phyloP scores from a whole-genome alignment of 495 filamentous ascomycete species.

The Polyplosphaeria fusca region DNA sequence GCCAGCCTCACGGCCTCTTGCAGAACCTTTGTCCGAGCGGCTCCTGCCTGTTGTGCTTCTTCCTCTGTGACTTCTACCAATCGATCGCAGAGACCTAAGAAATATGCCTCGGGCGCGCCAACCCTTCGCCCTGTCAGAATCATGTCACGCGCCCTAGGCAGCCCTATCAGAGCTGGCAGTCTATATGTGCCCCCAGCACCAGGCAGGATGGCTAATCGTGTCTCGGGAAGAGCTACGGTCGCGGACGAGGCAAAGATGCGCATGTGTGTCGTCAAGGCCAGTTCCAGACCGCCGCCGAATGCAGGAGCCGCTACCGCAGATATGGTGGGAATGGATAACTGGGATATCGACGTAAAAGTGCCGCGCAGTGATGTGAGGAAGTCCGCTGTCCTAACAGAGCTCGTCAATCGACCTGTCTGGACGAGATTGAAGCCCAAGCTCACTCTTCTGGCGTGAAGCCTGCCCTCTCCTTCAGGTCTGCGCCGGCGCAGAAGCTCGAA shows the following conservation, averaged over 20 bases:
- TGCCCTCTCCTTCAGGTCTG: slow-evolving; percentile 85
- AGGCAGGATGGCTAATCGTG: slow-evolving; percentile 85
- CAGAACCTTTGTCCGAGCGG: slow-evolving; percentile 62
- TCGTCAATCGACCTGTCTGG: too few species aligned
- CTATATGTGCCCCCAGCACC: slow-evolving; percentile 91
- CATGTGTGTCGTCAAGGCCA: slow-evolving; percentile 81
- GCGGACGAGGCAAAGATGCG: slow-evolving; percentile 75
- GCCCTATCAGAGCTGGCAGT: slow-evolving; percentile 72
- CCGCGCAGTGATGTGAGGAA: slow-evolving; percentile 74
- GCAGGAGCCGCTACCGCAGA: slow-evolving; percentile 75
- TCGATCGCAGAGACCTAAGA: slow-evolving; percentile 78
- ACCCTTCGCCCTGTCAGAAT: slow-evolving; percentile 83
- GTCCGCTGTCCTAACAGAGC: slow-evolving; percentile 58
- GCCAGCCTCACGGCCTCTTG: slow-evolving; percentile 75
- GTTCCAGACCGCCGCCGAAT: slow-evolving; percentile 87
- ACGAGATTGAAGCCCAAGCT: slow-evolving; percentile 45
- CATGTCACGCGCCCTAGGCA: slow-evolving; percentile 71
- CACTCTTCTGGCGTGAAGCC: slow-evolving; percentile 70
- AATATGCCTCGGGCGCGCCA: slow-evolving; percentile 72
- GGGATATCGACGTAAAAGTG: slow-evolving; percentile 64
- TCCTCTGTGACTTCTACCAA: slow-evolving; percentile 67
- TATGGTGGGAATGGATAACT: slow-evolving; percentile 83
- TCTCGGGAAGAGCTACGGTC: slow-evolving; percentile 81
- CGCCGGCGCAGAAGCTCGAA: slow-evolving; percentile 84
- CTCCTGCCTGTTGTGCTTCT: slow-evolving; percentile 43